Evolutionary conservation across 2,329 filamentous ascomycete species (phyloP), one percentile per base, ranked within the genome.

Genomic region (Sordariomycetes sp.): DNA sequence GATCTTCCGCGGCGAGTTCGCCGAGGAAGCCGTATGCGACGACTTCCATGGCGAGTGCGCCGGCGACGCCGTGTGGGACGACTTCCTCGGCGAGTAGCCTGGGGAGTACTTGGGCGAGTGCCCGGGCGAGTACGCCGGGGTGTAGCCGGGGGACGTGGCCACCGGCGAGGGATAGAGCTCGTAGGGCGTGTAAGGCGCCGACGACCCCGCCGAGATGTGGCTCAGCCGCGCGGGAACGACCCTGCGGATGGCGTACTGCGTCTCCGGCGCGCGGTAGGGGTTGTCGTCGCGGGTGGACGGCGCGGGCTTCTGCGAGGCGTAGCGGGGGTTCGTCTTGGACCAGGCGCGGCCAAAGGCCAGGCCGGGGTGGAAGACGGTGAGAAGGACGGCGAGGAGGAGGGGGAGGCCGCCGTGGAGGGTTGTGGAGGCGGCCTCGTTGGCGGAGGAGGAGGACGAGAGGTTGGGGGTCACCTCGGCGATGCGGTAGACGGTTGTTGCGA

Each of bases 321-420:
- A 61, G 16, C 56, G 60, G 1, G 73, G 70, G 2, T 72, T 72
- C 2, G 73, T 76, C 16, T 68, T 62, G n/a, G 65, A 64, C 74
- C 76, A 76, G 4, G 72, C 69, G 1, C 61, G 58, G 2, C 72
- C 70, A 54, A 77, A 77, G 0, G 70, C 71, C 7, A 63, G 61
- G 0, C 74, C 74, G 0, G 73, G 74, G 3, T 74, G 71, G 34
- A 71, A 66, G 1, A 68, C 55, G 1, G 70, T 68, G 7, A 78
- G 62, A 12, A 76, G 63, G 8, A 70, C 58, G 52, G 66, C 66
- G 10, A 70, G 65, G 3, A 73, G 46, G 18, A 78, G 65, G 10
- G 76, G 71, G 3, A 76, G 53, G n/a, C 69, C 64, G 51, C 74
- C 74, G 62, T 74, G 69, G 50, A 76, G 64, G 8, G 76, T 61